These are phyloP conservation scores for Bryum argenteum DNA, from an alignment of 225 moss, liverwort and hornwort genomes.

Conservation along the genomic window DNA sequence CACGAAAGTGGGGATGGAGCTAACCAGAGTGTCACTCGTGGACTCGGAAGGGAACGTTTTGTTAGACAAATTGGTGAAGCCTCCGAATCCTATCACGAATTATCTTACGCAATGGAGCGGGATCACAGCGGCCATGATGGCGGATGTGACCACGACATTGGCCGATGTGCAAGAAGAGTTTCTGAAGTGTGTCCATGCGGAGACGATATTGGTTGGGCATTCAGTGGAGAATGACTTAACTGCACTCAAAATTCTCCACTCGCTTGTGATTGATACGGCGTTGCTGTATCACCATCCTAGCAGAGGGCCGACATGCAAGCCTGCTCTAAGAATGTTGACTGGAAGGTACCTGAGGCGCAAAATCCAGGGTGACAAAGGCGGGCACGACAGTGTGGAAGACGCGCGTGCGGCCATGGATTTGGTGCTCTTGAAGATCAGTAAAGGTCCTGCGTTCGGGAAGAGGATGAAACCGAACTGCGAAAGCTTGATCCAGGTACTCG, in stretches of 20 bases:
- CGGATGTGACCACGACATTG: slow-evolving; percentile 67
- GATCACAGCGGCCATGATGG: slow-evolving; percentile 83
- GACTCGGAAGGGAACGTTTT: slow-evolving; percentile 53
- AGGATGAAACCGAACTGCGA: slow-evolving; percentile 55
- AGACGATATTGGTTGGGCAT: slow-evolving; percentile 84
- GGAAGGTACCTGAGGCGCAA: slow-evolving; percentile 65
- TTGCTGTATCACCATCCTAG: slow-evolving; percentile 72
- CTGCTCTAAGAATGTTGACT: slow-evolving; percentile 68
- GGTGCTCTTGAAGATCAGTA: slow-evolving; percentile 59
- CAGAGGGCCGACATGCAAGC: slow-evolving; percentile 67
- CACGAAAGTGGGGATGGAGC: slow-evolving; percentile 74
- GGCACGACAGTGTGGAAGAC: slow-evolving; percentile 95
- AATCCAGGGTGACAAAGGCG: slow-evolving; percentile 72
- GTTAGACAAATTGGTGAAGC: slow-evolving; percentile 84
- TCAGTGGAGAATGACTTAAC: slow-evolving; percentile 84
- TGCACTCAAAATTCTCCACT: slow-evolving; percentile 72
- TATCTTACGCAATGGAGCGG: slow-evolving; percentile 90
- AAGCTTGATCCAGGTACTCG: slow-evolving; percentile 59
- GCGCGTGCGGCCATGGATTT: slow-evolving; percentile 94
- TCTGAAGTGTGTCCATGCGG: slow-evolving; percentile 60
- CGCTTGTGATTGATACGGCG: slow-evolving; percentile 89
- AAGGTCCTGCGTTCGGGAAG: slow-evolving; percentile 65
- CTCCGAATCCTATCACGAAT: slow-evolving; percentile 73
- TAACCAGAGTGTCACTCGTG: slow-evolving; percentile 84
- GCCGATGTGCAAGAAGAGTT: slow-evolving; percentile 73